phyloP scores from a whole-genome alignment of 2,329 filamentous ascomycete species.

The Trichophaea hybrida region DNA sequence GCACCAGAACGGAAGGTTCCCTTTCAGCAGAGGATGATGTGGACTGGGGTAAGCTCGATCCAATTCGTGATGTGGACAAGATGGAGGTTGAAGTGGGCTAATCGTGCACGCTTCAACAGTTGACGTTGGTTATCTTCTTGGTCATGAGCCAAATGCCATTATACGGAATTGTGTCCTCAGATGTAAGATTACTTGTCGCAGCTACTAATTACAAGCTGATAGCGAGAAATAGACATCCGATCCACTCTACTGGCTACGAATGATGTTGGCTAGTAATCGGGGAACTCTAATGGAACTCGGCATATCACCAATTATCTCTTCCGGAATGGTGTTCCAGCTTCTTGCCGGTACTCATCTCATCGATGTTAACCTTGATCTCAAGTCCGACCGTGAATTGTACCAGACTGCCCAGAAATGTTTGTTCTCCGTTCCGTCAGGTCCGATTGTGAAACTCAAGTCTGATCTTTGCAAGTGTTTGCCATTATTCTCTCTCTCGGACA shows the following conservation, averaged over 20 bases:
- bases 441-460: neutral
- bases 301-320: constrained; percentile 98
- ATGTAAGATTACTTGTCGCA: constrained; percentile 31
- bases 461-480: constrained; percentile 48
- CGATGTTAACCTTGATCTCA: constrained; percentile 99
- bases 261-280: constrained; percentile 99
- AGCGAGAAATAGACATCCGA: constrained; percentile 57
- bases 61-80: constrained; percentile 1
- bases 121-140: constrained; percentile 95
- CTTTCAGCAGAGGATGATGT: constrained; percentile 98
- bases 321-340: constrained; percentile 99
- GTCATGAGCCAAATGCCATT: constrained; percentile 99
- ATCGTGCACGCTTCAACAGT: constrained; percentile 30
- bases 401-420: constrained; percentile 90
- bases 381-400: constrained; percentile 98
- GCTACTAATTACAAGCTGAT: constrained; percentile 10
- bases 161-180: constrained; percentile 97
- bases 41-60: constrained; percentile 50
- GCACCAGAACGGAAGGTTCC: constrained; percentile 96
- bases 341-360: constrained; percentile 98
- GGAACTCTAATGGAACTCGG: constrained; percentile 92
- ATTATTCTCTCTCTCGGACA: constrained; percentile 97
- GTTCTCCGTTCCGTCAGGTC: constrained; percentile 1
- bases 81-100: constrained; percentile 8
- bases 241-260: constrained; percentile 97